Evolutionary conservation across 148 eudicot species (phyloP).

Genomic region (Linanthus parryae): DNA sequence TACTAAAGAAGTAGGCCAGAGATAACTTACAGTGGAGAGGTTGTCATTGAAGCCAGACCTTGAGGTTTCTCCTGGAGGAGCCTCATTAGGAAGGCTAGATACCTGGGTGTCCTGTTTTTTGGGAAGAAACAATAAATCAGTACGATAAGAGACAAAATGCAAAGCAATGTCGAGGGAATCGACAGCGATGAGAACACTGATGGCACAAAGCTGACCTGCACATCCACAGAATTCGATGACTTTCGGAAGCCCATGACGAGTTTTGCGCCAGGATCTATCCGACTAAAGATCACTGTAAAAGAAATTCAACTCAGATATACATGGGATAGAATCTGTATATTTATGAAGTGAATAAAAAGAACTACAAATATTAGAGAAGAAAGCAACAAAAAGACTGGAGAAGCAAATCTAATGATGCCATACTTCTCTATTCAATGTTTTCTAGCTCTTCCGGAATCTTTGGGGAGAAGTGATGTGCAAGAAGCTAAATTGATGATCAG

Average conservation of each 20-base stretch:
- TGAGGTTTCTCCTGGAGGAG: constrained; percentile 35
- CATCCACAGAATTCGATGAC: constrained; percentile 45
- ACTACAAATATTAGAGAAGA: neutral
- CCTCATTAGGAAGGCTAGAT: neutral
- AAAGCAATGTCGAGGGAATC: neutral
- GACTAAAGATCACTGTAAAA: constrained; percentile 65
- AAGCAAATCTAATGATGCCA: neutral
- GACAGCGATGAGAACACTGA: neutral
- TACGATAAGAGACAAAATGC: neutral
- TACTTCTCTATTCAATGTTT: no score
- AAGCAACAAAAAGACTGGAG: neutral
- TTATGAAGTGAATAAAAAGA: neutral
- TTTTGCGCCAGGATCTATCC: constrained; percentile 78
- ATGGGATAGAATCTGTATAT: no score
- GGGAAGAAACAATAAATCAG: neutral
- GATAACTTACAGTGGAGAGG: constrained; percentile 33
- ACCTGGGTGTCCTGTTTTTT: neutral
- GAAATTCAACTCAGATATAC: neutral
- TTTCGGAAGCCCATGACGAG: constrained; percentile 86
- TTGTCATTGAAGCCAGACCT: constrained; percentile 40
- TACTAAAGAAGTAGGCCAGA: constrained; percentile 12
- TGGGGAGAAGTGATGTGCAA: neutral
- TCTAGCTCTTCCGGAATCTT: neutral
- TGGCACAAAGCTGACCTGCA: constrained; percentile 43
- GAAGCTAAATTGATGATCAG: neutral